A percentile compares a stretch with the other conserved stretches of the same genome.
These are phyloP conservation scores for Diplodia intermedia DNA, from an alignment of 2,329 filamentous ascomycete species.

Conservation along the genomic window DNA sequence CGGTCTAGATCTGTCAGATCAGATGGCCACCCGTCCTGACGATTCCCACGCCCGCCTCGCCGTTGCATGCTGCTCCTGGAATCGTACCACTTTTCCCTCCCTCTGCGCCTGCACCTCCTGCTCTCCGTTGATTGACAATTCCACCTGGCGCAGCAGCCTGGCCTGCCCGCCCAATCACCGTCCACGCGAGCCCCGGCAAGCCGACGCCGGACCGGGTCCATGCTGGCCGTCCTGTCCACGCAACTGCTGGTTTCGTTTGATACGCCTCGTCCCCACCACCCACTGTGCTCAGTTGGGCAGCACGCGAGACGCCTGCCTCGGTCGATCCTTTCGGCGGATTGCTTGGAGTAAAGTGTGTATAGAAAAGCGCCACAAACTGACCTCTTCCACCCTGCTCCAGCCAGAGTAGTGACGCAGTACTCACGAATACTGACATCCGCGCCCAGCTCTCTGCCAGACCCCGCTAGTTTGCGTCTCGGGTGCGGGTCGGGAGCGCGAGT, in stretches of 20 bases:
- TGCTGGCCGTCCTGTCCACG: conserved; percentile 1
- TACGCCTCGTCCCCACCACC: neutral
- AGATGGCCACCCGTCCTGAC: conserved; percentile 5
- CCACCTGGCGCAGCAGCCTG: neutral
- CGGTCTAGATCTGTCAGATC: conserved; percentile 25
- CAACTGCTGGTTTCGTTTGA: conserved; percentile 5
- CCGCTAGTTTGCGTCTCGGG: neutral
- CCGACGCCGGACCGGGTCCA: neutral
- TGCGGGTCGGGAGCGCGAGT: neutral
- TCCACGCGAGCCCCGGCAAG: neutral
- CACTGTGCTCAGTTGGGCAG: neutral
- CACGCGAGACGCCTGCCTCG: neutral
- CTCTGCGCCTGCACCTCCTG: neutral
- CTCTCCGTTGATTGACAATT: neutral
- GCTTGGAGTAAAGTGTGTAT: conserved; percentile 5
- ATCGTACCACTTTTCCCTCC: conserved; percentile 4
- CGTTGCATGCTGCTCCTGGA: neutral
- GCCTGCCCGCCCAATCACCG: neutral
- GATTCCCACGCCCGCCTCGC: neutral
- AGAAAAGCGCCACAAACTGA: conserved; percentile 15
- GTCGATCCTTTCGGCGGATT: neutral
- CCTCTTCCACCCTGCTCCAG: neutral
- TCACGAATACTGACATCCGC: neutral
- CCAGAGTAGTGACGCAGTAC: conserved; percentile 4
- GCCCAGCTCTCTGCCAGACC: neutral